Evolutionary conservation across 371 early-diverging fungal genomes (phyloP).

Genomic region (Blyttiomyces sp.): DNA sequence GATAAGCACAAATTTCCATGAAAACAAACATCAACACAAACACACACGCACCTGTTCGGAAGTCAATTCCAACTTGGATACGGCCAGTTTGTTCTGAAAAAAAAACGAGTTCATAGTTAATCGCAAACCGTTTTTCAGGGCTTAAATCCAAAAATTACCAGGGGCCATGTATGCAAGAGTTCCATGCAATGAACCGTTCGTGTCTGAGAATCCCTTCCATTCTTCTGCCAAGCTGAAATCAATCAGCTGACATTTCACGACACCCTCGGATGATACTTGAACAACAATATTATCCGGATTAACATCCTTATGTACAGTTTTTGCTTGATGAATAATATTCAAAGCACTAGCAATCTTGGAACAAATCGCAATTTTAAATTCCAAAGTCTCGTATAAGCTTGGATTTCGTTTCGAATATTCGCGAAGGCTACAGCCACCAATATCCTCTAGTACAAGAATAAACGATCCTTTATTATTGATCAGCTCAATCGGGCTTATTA

Average conservation of each 20-base stretch:
- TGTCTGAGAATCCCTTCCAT: neutral
- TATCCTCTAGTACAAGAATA: conserved; percentile 33
- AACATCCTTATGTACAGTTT: conserved; percentile 42
- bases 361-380: neutral
- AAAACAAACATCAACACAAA: too few relatives aligned
- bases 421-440: conserved; percentile 29
- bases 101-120: neutral
- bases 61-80: conserved; percentile 32
- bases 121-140: neutral
- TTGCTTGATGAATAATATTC: conserved; percentile 30
- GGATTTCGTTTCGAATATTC: conserved; percentile 9
- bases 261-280: neutral
- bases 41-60: conserved; percentile 33
- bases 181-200: conserved; percentile 23
- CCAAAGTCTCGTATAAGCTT: neutral
- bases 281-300: conserved; percentile 45
- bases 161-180: conserved; percentile 43
- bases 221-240: conserved; percentile 36
- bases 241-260: conserved; percentile 32
- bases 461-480: conserved; percentile 23
- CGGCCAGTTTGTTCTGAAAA: conserved; percentile 45
- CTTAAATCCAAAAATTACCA: conserved; percentile 11
- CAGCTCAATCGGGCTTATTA: conserved; percentile 19
- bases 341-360: conserved; percentile 35
- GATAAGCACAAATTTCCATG: too few relatives aligned